A percentile compares a stretch with the other conserved stretches of the same genome.
Conservation (phyloP, 495 filamentous ascomycete species). For the Usnea hakonensis region DNA sequence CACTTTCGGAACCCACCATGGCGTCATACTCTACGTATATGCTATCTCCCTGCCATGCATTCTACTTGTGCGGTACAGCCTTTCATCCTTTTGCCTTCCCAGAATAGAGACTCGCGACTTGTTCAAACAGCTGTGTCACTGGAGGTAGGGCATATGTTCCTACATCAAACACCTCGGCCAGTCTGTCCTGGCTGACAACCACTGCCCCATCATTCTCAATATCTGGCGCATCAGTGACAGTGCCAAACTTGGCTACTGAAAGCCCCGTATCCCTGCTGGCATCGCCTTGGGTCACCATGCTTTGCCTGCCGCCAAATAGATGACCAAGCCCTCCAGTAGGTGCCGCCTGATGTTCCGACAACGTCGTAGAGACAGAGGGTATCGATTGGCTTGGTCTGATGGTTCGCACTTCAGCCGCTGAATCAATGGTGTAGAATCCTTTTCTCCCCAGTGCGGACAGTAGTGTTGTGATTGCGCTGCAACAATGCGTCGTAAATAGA, state of each 20-base stretch:
- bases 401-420: conserved; percentile 49
- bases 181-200: conserved; percentile 54
- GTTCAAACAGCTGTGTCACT: conserved; percentile 68
- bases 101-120: conserved; percentile 44
- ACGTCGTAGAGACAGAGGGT: conserved; percentile 37
- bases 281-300: conserved; percentile 29
- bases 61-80: too few relatives aligned
- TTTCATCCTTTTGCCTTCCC: neutral
- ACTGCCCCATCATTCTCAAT: conserved; percentile 39
- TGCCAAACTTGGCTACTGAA: conserved; percentile 33
- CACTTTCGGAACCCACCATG: too few relatives aligned
- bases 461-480: conserved; percentile 46
- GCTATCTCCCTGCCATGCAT: too few relatives aligned
- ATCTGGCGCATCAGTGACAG: conserved; percentile 10
- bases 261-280: conserved; percentile 29
- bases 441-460: conserved; percentile 35
- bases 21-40: too few relatives aligned
- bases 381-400: conserved; percentile 40
- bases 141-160: conserved; percentile 69
- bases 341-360: conserved; percentile 34
- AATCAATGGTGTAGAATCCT: conserved; percentile 44
- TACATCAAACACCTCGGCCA: conserved; percentile 67
- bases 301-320: conserved; percentile 42
- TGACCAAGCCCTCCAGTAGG: conserved; percentile 42
- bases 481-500: conserved; percentile 39